Evolutionary conservation across 306 rosid species (phyloP).

Genomic region (Prunus padus): DNA sequence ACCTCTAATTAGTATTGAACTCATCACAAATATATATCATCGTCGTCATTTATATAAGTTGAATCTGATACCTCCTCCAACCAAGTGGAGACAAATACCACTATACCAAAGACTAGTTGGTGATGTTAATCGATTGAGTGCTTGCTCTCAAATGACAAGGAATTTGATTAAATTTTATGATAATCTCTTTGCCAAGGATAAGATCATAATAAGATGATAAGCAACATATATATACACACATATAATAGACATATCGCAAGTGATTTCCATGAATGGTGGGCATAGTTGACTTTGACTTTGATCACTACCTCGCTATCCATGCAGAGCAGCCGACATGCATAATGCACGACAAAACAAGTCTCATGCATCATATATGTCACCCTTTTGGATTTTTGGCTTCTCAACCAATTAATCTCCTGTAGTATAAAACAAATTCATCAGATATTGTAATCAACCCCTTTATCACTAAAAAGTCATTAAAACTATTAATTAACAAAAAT

Average conservation of each 20-base stretch:
- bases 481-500: too few relatives aligned
- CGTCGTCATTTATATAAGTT: too few relatives aligned
- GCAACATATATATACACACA: background rate
- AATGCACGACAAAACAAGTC: background rate
- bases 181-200: background rate
- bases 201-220: background rate
- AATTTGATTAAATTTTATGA: background rate
- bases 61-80: accelerated
- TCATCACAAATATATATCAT: too few relatives aligned
- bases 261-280: background rate
- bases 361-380: background rate
- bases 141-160: too few relatives aligned
- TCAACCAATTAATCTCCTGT: background rate
- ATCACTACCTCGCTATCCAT: background rate
- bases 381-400: background rate
- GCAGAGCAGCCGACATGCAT: slow-evolving; percentile 1
- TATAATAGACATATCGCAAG: background rate
- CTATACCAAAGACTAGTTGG: accelerated
- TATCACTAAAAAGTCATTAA: too few relatives aligned
- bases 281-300: background rate
- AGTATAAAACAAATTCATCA: background rate
- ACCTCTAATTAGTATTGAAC: too few relatives aligned
- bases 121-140: too few relatives aligned
- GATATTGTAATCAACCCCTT: too few relatives aligned
- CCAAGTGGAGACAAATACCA: too few relatives aligned